phyloP scores from a whole-genome alignment of 306 rosid genomes.

The Canavalia gladiata region DNA sequence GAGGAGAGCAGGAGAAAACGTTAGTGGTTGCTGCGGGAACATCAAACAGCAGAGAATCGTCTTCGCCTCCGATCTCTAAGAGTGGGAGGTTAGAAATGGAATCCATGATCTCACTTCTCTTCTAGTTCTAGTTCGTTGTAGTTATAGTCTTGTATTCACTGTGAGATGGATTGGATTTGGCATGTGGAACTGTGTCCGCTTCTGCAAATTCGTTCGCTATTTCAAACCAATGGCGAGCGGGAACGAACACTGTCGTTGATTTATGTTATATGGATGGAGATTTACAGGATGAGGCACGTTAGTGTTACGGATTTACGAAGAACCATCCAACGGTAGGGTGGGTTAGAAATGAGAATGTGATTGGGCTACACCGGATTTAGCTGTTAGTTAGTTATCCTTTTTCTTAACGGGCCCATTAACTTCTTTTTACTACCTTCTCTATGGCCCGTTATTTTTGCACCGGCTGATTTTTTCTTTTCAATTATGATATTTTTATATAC shows the following conservation, averaged over 20 bases:
- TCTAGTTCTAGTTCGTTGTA: not conserved
- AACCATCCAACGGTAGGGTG: slow-evolving; percentile 40
- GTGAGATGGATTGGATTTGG: slow-evolving; percentile 37
- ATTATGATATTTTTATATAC: too few relatives aligned
- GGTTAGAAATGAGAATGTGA: slow-evolving; percentile 14
- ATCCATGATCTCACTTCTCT: slow-evolving; percentile 56
- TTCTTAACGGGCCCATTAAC: not conserved
- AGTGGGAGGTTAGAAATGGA: slow-evolving; percentile 73
- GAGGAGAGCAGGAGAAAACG: slow-evolving; percentile 80
- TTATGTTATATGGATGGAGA: not conserved
- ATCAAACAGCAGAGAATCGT: slow-evolving; percentile 70
- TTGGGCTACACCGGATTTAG: not conserved
- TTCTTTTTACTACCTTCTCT: not conserved
- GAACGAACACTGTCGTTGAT: slow-evolving; percentile 39
- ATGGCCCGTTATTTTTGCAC: too few relatives aligned
- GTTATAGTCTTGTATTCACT: not conserved
- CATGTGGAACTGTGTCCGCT: slow-evolving; percentile 20
- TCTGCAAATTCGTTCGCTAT: slow-evolving; percentile 23
- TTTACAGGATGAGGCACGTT: not conserved
- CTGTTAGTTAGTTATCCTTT: not conserved
- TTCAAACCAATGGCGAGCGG: slow-evolving; percentile 68
- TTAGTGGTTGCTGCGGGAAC: slow-evolving; percentile 20
- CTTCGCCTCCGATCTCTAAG: slow-evolving; percentile 76
- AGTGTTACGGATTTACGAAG: slow-evolving; percentile 22
- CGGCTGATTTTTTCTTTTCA: too few relatives aligned